Base-by-base conservation (phyloP, 78 protist species). In the Tieghemostelium lacteum region DNA sequence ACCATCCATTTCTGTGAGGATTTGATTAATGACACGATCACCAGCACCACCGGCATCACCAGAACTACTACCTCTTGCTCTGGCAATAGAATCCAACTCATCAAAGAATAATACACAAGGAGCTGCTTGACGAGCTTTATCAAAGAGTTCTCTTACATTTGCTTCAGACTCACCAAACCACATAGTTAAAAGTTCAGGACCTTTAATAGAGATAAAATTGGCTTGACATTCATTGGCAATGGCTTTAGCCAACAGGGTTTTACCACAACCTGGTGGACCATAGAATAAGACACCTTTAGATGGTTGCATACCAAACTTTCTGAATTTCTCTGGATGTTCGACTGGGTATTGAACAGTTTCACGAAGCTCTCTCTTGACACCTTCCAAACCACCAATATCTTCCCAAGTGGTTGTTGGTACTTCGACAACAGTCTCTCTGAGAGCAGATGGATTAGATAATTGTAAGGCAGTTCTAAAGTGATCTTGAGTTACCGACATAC, bases 91-190 rank as follows among this genome's bases (percentile, higher is more conserved):
- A 89, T 99, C 99, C 54, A 99, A 73, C 94, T 99, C 99, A 91
- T 99, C 99, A 67, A 99, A 99, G 98, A 99, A 99, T 75, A 99
- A 97, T 31, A 99, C 99, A 95, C 99, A 99, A 7, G 99, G 99
- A 5, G 99, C 98, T 1, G 99, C 99, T 28, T 88, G 92, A 42
- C 99, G 88, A 2, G 99, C 99, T 96, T 98, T 99, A 98, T 99
- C 99, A 94, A 99, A 99, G 70, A 99, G 85, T 31, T 99, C 99
- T 63, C 99, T 98, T 61, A 99, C 99, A 70, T 99, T 98, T 22
- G 99, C 97, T 92, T 99, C 99, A 42, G 99, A 97, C 96, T 99
- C 99, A 36, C 99, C 99, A 62, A 99, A 98, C 99, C 99, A 99
- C 99, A 99, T 99, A 45, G 99, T 98, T 42, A 87, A 54, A 6